Percentiles rank a stretch among this genome's conserved stretches.
phyloP scores from a whole-genome alignment of 1,284 basidiomycete genomes.

The Malassezia globosa region DNA sequence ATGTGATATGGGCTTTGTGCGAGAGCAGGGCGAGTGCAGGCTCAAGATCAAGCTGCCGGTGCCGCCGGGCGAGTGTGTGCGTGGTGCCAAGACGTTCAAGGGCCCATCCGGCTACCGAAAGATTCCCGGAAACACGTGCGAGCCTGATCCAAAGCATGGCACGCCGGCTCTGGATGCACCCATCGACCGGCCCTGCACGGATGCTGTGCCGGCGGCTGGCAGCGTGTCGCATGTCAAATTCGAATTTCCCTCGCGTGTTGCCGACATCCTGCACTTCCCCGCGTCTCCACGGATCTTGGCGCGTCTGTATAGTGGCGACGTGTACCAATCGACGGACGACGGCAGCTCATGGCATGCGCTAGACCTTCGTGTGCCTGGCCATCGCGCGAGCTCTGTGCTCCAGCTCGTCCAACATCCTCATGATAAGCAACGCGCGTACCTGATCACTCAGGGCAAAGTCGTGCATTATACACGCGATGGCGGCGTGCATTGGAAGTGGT shows the following conservation, averaged over 20 bases:
- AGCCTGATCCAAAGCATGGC: slow-evolving; percentile 52
- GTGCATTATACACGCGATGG: slow-evolving; percentile 70
- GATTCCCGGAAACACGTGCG: slow-evolving; percentile 84
- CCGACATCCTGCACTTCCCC: slow-evolving; percentile 70
- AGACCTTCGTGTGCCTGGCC: slow-evolving; percentile 12
- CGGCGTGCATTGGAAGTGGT: slow-evolving; percentile 62
- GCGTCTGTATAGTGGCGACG: slow-evolving; percentile 61
- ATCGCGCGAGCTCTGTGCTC: slow-evolving; percentile 54
- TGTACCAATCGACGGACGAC: slow-evolving; percentile 91
- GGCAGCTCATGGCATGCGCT: slow-evolving; percentile 74
- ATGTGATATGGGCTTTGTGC: slow-evolving; percentile 81
- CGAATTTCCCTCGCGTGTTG: slow-evolving; percentile 60
- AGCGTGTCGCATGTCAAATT: slow-evolving; percentile 50
- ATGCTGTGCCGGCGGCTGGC: slow-evolving; percentile 47
- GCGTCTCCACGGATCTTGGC: slow-evolving; percentile 65
- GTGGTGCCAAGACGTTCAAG: slow-evolving; percentile 57
- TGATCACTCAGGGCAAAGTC: slow-evolving; percentile 61
- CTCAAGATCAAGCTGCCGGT: slow-evolving; percentile 74
- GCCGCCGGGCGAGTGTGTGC: slow-evolving; percentile 62
- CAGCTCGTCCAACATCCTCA: slow-evolving; percentile 76
- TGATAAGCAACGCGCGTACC: slow-evolving; percentile 69
- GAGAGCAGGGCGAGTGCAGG: slow-evolving; percentile 60
- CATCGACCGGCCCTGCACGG: slow-evolving; percentile 62
- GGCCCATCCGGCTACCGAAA: slow-evolving; percentile 84
- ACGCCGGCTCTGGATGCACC: slow-evolving; percentile 58